Evolutionary conservation across 768 basidiomycete genomes (phyloP).

Genomic region (Pleurotus citrinopileatus): DNA sequence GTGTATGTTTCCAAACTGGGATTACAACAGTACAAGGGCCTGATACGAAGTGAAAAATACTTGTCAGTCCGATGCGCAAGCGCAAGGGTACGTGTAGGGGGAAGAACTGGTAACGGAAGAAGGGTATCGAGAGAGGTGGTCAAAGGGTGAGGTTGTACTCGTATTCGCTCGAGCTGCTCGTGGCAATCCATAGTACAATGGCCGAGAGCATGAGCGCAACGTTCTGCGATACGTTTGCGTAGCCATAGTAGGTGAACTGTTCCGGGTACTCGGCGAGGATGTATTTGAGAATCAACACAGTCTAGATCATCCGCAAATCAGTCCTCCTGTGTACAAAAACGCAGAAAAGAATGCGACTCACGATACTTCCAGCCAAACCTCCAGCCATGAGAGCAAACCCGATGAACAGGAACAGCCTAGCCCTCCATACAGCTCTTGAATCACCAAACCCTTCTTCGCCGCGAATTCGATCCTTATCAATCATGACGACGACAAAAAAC

Average conservation of each 20-base stretch:
- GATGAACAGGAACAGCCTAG: constrained; percentile 86
- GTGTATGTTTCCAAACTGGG: no score
- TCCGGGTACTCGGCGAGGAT: constrained; percentile 68
- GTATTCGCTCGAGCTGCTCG: constrained; percentile 83
- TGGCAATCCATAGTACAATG: constrained; percentile 89
- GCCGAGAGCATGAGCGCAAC: constrained; percentile 81
- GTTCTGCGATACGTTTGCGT: constrained; percentile 95
- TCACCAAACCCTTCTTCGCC: constrained; percentile 82
- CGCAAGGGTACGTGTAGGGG: no score
- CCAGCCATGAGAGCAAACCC: constrained; percentile 98
- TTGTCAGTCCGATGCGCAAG: no score
- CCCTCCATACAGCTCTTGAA: constrained; percentile 85
- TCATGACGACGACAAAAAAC: constrained; percentile 88
- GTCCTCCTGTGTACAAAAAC: no score
- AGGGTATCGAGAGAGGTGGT: no score
- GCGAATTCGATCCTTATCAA: constrained; percentile 88
- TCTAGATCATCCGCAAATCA: constrained; percentile 41
- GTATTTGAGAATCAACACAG: constrained; percentile 89
- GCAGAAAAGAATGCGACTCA: constrained; percentile 39
- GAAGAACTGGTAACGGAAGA: no score
- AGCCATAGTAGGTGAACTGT: constrained; percentile 87
- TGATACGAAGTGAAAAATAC: no score
- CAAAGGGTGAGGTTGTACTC: constrained; percentile 87
- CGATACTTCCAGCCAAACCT: constrained; percentile 94
- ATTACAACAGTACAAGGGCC: no score